Percentiles rank a stretch among this genome's conserved stretches.
Evolutionary conservation across 306 rosid genomes (phyloP).

Genomic region (Cicer judaicum): DNA sequence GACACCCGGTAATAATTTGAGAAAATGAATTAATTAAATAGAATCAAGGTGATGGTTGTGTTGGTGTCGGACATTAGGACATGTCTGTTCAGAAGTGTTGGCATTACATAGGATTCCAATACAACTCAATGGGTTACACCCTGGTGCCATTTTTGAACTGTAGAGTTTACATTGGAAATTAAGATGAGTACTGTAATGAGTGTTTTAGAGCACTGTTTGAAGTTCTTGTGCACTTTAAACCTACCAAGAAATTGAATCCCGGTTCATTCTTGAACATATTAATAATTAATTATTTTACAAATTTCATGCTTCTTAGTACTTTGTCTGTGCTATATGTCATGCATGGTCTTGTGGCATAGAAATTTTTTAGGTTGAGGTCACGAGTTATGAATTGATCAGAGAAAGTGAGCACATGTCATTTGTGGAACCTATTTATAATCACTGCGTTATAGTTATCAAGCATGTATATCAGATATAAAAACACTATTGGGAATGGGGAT

Average conservation of each 20-base stretch:
- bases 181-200: background rate
- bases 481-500: background rate
- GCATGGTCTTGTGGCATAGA: background rate
- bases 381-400: background rate
- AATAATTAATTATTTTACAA: conserved; percentile 3
- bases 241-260: conserved; percentile 20
- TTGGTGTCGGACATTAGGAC: no score
- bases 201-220: background rate
- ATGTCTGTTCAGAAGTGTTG: no score
- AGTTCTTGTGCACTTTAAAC: background rate
- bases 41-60: no score
- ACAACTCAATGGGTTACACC: background rate
- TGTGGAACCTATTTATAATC: background rate
- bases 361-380: conserved; percentile 11
- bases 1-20: no score
- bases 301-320: conserved; percentile 7
- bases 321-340: conserved; percentile 8
- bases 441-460: background rate
- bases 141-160: background rate
- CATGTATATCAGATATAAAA: background rate
- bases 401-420: conserved; percentile 23
- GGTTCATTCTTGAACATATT: background rate
- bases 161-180: background rate
- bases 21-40: no score
- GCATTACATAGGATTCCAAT: background rate